Base-by-base conservation (phyloP, 176 grass and related monocot genomes). In the Eragrostis curvula region DNA sequence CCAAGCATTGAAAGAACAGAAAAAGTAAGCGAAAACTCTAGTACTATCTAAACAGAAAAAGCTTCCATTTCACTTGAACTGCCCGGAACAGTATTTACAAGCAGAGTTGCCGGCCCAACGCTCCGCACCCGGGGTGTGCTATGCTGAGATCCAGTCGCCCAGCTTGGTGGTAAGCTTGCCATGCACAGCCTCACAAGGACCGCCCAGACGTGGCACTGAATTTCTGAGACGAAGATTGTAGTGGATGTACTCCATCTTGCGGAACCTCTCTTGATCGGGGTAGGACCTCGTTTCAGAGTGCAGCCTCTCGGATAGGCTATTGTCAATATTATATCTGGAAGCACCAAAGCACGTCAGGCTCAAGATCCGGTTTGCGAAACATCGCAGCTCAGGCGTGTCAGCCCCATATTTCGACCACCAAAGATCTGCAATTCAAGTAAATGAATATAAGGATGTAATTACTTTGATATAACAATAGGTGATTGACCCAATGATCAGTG, bases 311-410 rank as follows among this genome's bases (percentile, higher is more conserved):
- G 96, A 89, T 28, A 98, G 16, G 66, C 51, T 71, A 14, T 73
- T 77, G 39, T 85, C 73, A 0, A 95, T 83, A 25, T 87, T 93
- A 81, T 94, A 93, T 49, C 87, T 88, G 11, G 77, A 44, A 18
- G 75, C 79, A 43, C 92, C 92, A 27, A 85, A 84, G 78, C 92
- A 94, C 13, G 90, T 83, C 81, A 95, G 96, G 71, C 84, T 93
- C 17, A 98, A 72, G 59, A 95, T 70, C 36, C 62, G 68, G 0
- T 47, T 59, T 2, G 92, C 92, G 15, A 98, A 29, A 2, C 32
- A 80, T 47, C 88, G 88, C 45, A 98, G 78, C 8, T 89, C 84
- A 2, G 70, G 70, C 3, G 81, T 85, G 57, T 60, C 75, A 9
- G 4, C 43, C 41, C 90, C 96, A 17, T 93, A 56, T 28, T 73